Evolutionary conservation across 1,284 basidiomycete species (phyloP).

Genomic region (Leccinum pachyderme): DNA sequence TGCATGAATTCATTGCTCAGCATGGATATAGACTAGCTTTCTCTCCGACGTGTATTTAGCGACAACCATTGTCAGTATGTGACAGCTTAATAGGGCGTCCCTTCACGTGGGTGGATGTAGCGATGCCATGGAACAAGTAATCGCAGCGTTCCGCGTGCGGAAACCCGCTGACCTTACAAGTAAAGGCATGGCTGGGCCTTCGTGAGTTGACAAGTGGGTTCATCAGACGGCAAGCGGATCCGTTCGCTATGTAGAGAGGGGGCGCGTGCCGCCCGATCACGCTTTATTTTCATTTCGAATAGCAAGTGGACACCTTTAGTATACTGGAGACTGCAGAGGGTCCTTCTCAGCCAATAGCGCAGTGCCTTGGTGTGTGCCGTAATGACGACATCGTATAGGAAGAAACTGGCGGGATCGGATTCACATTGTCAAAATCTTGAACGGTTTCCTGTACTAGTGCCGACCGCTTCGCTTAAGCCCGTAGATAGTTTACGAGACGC

Average conservation of each 20-base stretch:
- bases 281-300: constrained; percentile 28
- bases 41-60: no score
- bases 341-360: no score
- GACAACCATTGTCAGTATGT: no score
- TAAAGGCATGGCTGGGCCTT: no score
- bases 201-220: constrained; percentile 19
- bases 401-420: background rate
- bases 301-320: constrained; percentile 13
- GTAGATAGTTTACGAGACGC: background rate
- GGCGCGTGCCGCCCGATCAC: constrained; percentile 10
- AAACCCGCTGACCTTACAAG: no score
- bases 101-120: no score
- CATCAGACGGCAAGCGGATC: no score
- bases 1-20: no score
- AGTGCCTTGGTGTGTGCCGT: background rate
- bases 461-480: background rate
- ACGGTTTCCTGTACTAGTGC: background rate
- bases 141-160: no score
- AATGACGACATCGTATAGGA: background rate
- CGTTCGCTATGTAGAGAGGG: no score
- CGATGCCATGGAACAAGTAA: no score
- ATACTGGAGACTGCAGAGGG: background rate
- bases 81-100: constrained; percentile 5
- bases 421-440: background rate
- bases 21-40: no score